phyloP scores from a whole-genome alignment of 768 basidiomycete genomes.

The Amyloporia xantha region DNA sequence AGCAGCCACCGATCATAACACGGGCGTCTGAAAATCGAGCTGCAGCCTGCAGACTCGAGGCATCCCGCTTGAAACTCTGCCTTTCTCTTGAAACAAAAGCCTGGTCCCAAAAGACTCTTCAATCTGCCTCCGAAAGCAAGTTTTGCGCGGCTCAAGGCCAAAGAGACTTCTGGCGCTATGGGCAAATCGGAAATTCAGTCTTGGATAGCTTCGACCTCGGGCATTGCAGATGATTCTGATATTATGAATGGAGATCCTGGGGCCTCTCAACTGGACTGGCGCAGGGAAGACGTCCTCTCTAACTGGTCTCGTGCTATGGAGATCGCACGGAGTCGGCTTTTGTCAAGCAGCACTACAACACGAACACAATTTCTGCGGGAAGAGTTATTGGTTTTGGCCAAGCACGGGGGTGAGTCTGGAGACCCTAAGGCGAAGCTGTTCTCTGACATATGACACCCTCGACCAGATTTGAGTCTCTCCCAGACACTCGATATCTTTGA shows the following conservation, averaged over 20 bases:
- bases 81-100: background rate
- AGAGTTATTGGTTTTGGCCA: slow-evolving; percentile 50
- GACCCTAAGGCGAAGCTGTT: background rate
- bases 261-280: slow-evolving; percentile 35
- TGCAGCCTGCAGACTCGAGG: no score
- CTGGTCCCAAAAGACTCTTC: background rate
- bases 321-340: slow-evolving; percentile 43
- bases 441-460: slow-evolving; percentile 2
- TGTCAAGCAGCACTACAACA: slow-evolving; percentile 46
- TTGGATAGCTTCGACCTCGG: slow-evolving; percentile 52
- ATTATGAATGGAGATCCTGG: slow-evolving; percentile 14
- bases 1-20: no score
- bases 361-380: slow-evolving; percentile 57
- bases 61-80: background rate
- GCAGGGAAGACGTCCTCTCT: slow-evolving; percentile 41
- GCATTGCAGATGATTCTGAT: slow-evolving; percentile 34
- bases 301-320: slow-evolving; percentile 53
- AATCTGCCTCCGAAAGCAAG: slow-evolving; percentile 26
- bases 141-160: slow-evolving; percentile 43
- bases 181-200: slow-evolving; percentile 51
- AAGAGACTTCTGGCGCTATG: slow-evolving; percentile 29
- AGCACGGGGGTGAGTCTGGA: slow-evolving; percentile 43
- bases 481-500: slow-evolving; percentile 67
- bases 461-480: slow-evolving; percentile 49
- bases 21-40: no score